phyloP scores from a whole-genome alignment of 345 rosid genomes.

The Camelina hispida region DNA sequence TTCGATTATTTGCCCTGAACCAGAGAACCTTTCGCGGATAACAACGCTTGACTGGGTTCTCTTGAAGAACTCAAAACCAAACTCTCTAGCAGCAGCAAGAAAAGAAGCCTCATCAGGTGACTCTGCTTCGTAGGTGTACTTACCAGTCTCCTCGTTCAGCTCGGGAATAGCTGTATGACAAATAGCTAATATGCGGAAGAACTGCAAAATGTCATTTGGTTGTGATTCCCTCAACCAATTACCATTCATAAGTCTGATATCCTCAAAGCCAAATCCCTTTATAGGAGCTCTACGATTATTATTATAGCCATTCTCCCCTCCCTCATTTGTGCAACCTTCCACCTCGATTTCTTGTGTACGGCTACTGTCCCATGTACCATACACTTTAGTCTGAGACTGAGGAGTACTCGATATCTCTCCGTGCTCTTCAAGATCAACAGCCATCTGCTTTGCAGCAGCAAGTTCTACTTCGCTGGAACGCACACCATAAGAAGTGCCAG shows the following conservation, averaged over 20 bases:
- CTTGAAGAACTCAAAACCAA: slow-evolving; percentile 88
- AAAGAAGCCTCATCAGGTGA: slow-evolving; percentile 98
- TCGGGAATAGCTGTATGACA: slow-evolving; percentile 99
- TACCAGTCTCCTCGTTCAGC: slow-evolving; percentile 75
- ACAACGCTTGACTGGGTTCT: slow-evolving; percentile 90
- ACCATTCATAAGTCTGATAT: slow-evolving; percentile 75
- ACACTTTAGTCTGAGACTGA: slow-evolving; percentile 38
- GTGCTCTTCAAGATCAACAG: slow-evolving; percentile 72
- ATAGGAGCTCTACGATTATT: slow-evolving; percentile 53
- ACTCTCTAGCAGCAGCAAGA: slow-evolving; percentile 94
- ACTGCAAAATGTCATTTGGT: slow-evolving; percentile 59
- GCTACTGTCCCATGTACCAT: slow-evolving; percentile 52
- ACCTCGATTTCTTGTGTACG: slow-evolving; percentile 72
- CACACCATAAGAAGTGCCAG: slow-evolving; percentile 80
- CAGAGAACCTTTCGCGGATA: slow-evolving; percentile 61
- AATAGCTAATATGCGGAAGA: slow-evolving; percentile 80
- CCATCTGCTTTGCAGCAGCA: slow-evolving; percentile 92
- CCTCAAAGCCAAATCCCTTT: slow-evolving; percentile 92
- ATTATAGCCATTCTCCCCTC: slow-evolving; percentile 55
- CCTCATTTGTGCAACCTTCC: slow-evolving; percentile 43
- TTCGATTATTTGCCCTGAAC: slow-evolving; percentile 62
- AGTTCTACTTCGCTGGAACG: slow-evolving; percentile 83
- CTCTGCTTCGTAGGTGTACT: slow-evolving; percentile 83
- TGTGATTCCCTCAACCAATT: slow-evolving; percentile 82
- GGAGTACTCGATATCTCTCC: slow-evolving; percentile 50